Percentiles rank a stretch among this genome's conserved stretches.
Evolutionary conservation across 2,329 filamentous ascomycete genomes (phyloP).

Genomic region (Didymellaceae sp.): DNA sequence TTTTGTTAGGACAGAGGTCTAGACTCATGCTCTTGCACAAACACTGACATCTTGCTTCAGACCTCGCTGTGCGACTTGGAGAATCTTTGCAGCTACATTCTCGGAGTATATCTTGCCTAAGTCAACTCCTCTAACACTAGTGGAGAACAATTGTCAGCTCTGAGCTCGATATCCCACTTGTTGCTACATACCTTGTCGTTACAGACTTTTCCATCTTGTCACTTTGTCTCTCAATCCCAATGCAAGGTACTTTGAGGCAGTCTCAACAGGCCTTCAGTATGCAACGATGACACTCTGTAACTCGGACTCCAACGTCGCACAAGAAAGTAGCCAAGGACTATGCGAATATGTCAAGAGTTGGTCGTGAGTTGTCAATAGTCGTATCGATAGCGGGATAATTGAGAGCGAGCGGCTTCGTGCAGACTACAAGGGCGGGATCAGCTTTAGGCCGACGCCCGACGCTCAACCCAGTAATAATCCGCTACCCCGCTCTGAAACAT

Average conservation of each 20-base stretch:
- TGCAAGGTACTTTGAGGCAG: no score
- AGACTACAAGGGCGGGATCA: conserved; percentile 31
- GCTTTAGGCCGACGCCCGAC: conserved; percentile 37
- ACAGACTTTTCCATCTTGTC: background rate
- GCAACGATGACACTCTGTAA: no score
- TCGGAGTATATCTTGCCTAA: conserved; percentile 38
- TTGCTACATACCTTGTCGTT: conserved; percentile 16
- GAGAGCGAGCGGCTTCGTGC: conserved; percentile 13
- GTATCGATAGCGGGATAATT: conserved; percentile 33
- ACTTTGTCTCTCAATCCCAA: background rate
- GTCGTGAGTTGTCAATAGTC: conserved; percentile 6
- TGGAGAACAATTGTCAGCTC: background rate
- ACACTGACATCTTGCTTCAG: conserved; percentile 29
- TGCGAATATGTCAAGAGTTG: conserved; percentile 3
- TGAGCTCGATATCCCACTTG: no score
- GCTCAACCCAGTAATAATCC: conserved; percentile 13
- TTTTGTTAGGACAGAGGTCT: background rate
- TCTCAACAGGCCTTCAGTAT: no score
- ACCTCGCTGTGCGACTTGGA: conserved; percentile 43
- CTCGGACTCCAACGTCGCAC: no score
- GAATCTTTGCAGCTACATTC: conserved; percentile 39
- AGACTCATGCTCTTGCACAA: no score
- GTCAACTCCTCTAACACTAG: conserved; percentile 36
- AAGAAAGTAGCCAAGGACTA: no score
- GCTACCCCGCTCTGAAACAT: conserved; percentile 1